phyloP scores from a whole-genome alignment of 768 basidiomycete species.

The Serendipita sp. region DNA sequence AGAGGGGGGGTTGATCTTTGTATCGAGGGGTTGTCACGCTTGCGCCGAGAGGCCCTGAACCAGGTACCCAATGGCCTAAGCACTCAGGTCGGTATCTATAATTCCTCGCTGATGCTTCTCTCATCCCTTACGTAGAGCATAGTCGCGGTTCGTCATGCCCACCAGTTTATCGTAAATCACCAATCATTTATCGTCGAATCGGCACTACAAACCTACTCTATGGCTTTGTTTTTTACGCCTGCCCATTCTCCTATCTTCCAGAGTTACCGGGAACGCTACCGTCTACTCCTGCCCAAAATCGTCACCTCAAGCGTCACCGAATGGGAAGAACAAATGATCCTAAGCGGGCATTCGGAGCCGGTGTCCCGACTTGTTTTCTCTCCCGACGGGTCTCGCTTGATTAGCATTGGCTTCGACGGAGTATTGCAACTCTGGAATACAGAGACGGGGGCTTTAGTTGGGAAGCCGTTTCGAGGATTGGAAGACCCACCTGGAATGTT shows the following conservation, averaged over 20 bases:
- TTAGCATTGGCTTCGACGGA: not conserved
- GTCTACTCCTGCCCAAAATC: not conserved
- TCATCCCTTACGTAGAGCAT: too few species aligned
- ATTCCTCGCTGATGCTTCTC: too few species aligned
- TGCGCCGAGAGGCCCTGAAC: too few species aligned
- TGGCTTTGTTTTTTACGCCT: not conserved
- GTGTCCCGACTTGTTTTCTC: not conserved
- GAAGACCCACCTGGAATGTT: too few species aligned
- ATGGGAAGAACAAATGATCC: not conserved
- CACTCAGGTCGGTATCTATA: too few species aligned
- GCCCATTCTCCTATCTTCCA: too few species aligned
- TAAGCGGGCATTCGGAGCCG: not conserved
- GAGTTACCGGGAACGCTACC: too few species aligned
- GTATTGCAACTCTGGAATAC: not conserved
- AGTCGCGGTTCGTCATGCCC: not conserved
- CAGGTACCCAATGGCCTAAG: too few species aligned
- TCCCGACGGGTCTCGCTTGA: not conserved
- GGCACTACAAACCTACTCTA: not conserved
- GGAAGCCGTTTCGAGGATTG: not conserved
- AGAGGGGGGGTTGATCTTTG: not conserved
- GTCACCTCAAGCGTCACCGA: not conserved
- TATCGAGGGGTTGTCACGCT: not conserved
- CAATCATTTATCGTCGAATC: not conserved
- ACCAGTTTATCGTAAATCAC: not conserved
- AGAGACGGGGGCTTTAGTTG: not conserved